Conservation (phyloP, 768 basidiomycete species). For the Russula vinacea region DNA sequence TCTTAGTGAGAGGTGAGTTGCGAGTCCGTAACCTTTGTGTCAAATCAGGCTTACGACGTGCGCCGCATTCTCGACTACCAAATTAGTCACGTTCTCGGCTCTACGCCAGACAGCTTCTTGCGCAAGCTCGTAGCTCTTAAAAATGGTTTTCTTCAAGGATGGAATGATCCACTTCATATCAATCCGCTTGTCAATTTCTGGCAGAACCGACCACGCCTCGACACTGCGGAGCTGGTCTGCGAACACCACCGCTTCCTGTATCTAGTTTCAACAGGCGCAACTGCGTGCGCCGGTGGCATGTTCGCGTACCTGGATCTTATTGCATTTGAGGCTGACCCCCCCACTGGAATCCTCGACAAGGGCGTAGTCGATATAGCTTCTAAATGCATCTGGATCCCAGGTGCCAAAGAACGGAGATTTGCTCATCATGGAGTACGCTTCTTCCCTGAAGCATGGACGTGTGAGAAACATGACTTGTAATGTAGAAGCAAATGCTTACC, state of each 20-base stretch:
- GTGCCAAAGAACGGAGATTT: constrained; percentile 61
- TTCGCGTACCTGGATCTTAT: constrained; percentile 45
- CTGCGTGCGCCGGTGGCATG: neutral
- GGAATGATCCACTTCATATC: constrained; percentile 56
- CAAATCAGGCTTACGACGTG: constrained; percentile 34
- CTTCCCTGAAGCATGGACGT: constrained; percentile 44
- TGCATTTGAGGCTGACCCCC: constrained; percentile 59
- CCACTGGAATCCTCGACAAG: constrained; percentile 43
- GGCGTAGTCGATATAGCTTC: constrained; percentile 58
- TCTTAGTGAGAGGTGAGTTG: constrained; percentile 5
- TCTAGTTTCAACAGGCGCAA: neutral
- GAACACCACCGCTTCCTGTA: constrained; percentile 58
- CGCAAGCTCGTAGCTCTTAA: constrained; percentile 22
- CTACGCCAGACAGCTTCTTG: constrained; percentile 37
- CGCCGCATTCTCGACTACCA: constrained; percentile 34
- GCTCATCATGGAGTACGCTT: constrained; percentile 50
- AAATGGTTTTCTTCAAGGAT: constrained; percentile 36
- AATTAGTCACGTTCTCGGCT: constrained; percentile 38
- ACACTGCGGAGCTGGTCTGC: constrained; percentile 41
- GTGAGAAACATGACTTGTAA: neutral
- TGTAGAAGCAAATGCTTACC: constrained; percentile 37
- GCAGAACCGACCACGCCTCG: constrained; percentile 41
- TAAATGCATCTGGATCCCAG: constrained; percentile 66
- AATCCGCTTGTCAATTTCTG: constrained; percentile 47
- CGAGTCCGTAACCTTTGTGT: neutral